Evolutionary conservation across 2,329 filamentous ascomycete species (phyloP), one percentile per base, ranked within the genome.

Genomic region (Trichoderma koningiopsis): DNA sequence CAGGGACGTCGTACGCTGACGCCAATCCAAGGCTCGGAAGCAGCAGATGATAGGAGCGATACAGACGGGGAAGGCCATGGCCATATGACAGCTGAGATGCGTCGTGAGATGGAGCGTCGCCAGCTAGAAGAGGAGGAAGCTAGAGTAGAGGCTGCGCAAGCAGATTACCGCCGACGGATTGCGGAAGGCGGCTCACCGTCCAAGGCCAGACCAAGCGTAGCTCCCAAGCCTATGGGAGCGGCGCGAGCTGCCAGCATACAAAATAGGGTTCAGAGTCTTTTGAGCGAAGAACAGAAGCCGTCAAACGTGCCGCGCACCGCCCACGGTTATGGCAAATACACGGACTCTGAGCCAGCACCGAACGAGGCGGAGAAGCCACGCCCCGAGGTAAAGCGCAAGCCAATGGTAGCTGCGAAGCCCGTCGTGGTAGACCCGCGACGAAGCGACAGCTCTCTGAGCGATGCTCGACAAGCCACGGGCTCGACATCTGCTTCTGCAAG

Each of bases 241-340:
- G 88, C 88, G 16, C 85, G 90, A 53, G 93, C 94, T 22, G 87
- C 89, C n/a, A 92, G 91, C 31, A 99, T 99, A 74, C 94, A 98
- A 78, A 94, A 92, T 76, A 91, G 95, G 72, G 93, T 99, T 67
- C 92, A 96, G 81, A 93, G 88, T 61, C 83, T 98, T 61, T 83
- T 99, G 19, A 90, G 90, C 71, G 94, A 97, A 75, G 93, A 91
- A 52, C 88, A 89, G 74, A 89, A 85, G 72, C 81, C 84, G 0
- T 77, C 85, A 1, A 81, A 82, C 16, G 86, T 88, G 33, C 89
- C 90, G 73, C 81, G 84, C 61, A 97, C 93, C 0, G 94, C 94
- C 0, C 90, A 94, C 72, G 95, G 95, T 0, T 98, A 98, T 77
- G 96, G 96, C 8, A 90, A 90, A 70, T 97, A 92, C 78, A 94